A percentile compares a stretch with the other conserved stretches of the same genome.
Conservation (phyloP, 306 rosid genomes). For the Malus asiatica region DNA sequence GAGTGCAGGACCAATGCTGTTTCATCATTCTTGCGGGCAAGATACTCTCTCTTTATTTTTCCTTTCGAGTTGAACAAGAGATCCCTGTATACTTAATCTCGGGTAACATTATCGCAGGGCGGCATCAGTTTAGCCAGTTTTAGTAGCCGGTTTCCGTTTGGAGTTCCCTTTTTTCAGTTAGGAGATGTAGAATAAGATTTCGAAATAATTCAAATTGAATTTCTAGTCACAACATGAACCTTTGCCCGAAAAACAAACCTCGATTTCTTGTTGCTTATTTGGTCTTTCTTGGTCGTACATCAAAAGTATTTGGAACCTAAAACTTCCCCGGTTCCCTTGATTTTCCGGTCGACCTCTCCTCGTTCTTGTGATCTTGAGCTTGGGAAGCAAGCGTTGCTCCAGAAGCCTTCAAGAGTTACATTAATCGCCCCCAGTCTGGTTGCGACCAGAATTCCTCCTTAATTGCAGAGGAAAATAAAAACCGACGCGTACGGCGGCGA, state of each 20-base stretch:
- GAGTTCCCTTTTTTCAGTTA: not conserved
- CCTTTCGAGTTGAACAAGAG: not conserved
- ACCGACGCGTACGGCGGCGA: no score
- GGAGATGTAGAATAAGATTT: conserved; percentile 7
- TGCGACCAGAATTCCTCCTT: no score
- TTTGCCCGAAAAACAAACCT: not conserved
- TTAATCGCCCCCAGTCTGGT: no score
- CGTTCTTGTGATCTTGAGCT: no score
- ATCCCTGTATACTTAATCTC: not conserved
- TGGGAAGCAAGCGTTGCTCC: no score
- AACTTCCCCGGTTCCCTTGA: no score
- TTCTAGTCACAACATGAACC: not conserved
- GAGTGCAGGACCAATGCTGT: conserved; percentile 2
- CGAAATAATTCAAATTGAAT: conserved; percentile 4
- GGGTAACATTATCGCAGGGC: not conserved
- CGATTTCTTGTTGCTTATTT: not conserved
- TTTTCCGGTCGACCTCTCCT: no score
- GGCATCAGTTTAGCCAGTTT: not conserved
- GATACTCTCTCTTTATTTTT: conserved; percentile 5
- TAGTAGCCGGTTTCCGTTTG: not conserved
- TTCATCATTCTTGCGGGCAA: conserved; percentile 7
- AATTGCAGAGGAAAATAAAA: no score
- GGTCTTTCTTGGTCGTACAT: no score
- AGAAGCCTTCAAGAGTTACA: no score
- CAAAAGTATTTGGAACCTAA: no score